Base-by-base conservation (phyloP, 768 basidiomycete genomes). In the Leccinellum albellum region DNA sequence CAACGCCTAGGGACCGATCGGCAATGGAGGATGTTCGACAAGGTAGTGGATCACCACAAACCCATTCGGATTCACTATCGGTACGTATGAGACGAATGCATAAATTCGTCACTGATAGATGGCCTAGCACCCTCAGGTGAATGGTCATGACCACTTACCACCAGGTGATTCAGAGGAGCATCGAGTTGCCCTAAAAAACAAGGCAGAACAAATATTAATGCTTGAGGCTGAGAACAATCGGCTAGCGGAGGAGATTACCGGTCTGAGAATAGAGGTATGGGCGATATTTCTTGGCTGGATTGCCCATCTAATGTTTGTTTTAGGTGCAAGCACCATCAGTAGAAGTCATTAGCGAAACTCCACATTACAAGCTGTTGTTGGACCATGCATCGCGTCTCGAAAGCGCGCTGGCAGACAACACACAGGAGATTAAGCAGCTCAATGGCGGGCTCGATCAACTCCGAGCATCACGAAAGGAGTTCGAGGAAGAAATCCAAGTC, bases 61-160 rank as follows among this genome's bases (percentile, higher is more conserved):
- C 69, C 64, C 76, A 76, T 73, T 78, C 80, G 73, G 82, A 80
- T 75, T 81, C 85, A 78, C 83, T 86, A 72, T 79, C 76, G 77
- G 88, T 89, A 81, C 83, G 88, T 87, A 79, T 78, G 76, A 21
- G 8, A 78, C 74, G 50, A 6, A 7, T 66, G 63, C 47, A 61
- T 63, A 69, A 20, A 17, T n/a, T 2, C n/a, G 29, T 51, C n/a
- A 10, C 59, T 72, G 77, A 87, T 76, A 15, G 63, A 29, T 54
- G 50, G 63, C 29, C 3, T 67, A 88, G 85, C 79, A 69, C 50
- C 64, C 67, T 31, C 74, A 71, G 52, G 33, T 62, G 17, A 80
- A 81, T 59, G 78, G 76, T 26, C 67, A 74, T 24, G 70, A 75
- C 53, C 76, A 76, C 54, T 44, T 64, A 77, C 42, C 70, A 75